Evolutionary conservation across 2,329 filamentous ascomycete species (phyloP), one percentile per base, ranked within the genome.

Genomic region (Colletotrichum sp.): DNA sequence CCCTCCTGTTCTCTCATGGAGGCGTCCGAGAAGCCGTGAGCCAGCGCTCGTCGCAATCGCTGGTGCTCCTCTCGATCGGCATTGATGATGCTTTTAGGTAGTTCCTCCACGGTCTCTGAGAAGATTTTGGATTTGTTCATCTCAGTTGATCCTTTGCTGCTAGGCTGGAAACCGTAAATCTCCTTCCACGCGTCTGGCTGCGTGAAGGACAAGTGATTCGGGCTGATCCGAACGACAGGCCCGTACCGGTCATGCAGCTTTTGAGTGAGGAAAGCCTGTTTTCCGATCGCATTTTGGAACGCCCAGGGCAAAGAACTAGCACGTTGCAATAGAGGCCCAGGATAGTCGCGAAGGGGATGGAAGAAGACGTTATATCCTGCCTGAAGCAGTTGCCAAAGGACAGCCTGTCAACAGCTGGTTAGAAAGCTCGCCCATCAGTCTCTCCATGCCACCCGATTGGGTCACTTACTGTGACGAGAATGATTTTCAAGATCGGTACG

Each of bases 151-250:
- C 72, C 67, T 7, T 55, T 72, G 5, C 36, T 28, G 12, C 61
- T 39, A 6, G 55, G 61, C 4, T 63, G 74, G 12, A 70, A 67
- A 34, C 83, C 84, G 68, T 87, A 86, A 18, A 88, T 88, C 9
- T 86, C 84, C 68, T 83, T 84, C 83, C 83, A 87, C 1, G 83
- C 84, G 7, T 79, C 64, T 5, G 80, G 57, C 3, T 81, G 80
- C 14, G 81, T 83, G 73, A 86, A 87, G 2, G 84, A 83, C 5
- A 89, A 80, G 34, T 84, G 80, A 24, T 83, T 82, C 0, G 87
- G 87, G 1, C 80, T 81, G 7, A 86, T 79, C 3, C 87, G 84
- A 10, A 89, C 82, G 1, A 88, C 81, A 13, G 79, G 77, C 10
- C 81, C 82, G 59, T 83, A 83, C 4, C 64, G 16, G 10, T 79